Evolutionary conservation across 352 stramenopile species (phyloP), one percentile per base, ranked within the genome.

Genomic region (Phytophthora sp.): DNA sequence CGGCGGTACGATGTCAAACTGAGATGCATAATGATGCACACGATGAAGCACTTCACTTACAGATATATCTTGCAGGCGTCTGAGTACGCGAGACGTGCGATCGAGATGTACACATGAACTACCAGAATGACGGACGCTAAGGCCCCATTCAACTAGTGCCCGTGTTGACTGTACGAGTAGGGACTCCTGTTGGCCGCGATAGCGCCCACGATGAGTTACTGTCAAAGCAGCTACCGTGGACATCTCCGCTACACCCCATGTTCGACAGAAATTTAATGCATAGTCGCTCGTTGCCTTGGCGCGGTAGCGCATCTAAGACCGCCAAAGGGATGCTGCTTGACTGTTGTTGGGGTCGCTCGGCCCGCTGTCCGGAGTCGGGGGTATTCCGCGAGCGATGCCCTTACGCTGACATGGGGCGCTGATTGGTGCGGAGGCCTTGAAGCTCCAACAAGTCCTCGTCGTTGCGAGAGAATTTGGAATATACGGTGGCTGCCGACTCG

Each of bases 401-500:
- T n/a, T n/a, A n/a, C n/a, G n/a, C n/a, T n/a, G n/a, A n/a, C n/a
- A n/a, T n/a, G n/a, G n/a, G n/a, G n/a, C n/a, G n/a, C n/a, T n/a
- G n/a, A n/a, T n/a, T n/a, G n/a, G n/a, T n/a, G n/a, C n/a, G n/a
- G n/a, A n/a, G n/a, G 15, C 7, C 13, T 20, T 41, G 35, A 20
- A 63, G 8, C 29, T 64, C 54, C 6, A 63, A 7, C 23, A 64
- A 23, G 0, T 55, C 53, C 16, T 69, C 53, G 39, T 69, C 53
- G 3, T 16, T 59, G 0, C 54, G 62, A 2, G 52, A 55, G 16
- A 69, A 63, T 23, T 69, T 53, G 1, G 18, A 5, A 4, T 20
- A 12, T 0, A 64, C 38, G 0, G 0, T 7, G 6, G 38, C 0
- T 1, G 53, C 62, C 1, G 33, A 23, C 2, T 26, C 21, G 1